These are phyloP conservation scores for Pneumocystis wakefieldiae DNA, from an alignment of 1,139 yeast genomes.

Conservation along the genomic window DNA sequence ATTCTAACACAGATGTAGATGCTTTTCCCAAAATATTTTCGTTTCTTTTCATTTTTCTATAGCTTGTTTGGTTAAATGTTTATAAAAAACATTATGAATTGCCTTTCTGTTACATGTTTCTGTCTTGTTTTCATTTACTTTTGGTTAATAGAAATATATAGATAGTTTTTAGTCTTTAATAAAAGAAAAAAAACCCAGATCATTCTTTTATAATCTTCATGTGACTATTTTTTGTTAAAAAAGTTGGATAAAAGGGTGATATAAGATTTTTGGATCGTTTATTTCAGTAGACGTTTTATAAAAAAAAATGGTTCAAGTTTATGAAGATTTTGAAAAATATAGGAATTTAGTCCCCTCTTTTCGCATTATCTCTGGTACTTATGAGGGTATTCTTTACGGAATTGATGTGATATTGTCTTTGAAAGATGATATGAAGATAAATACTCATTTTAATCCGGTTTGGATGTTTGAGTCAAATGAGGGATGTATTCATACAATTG, in stretches of 20 bases:
- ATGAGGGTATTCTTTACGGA: conserved; percentile 84
- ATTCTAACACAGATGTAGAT: neutral
- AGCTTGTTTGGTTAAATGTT: neutral
- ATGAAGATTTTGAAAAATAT: neutral
- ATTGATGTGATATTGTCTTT: conserved; percentile 42
- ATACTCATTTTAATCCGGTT: conserved; percentile 71
- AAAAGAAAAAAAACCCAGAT: neutral
- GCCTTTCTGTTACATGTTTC: neutral
- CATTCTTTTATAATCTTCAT: too few relatives aligned
- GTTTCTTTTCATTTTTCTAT: neutral
- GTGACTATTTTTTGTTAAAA: too few relatives aligned
- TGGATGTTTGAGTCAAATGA: conserved; percentile 94
- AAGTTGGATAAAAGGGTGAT: neutral
- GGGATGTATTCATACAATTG: conserved; percentile 70
- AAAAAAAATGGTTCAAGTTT: neutral
- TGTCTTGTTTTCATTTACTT: neutral
- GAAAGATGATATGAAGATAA: conserved; percentile 11
- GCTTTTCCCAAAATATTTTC: neutral
- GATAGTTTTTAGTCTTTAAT: neutral
- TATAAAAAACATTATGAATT: neutral
- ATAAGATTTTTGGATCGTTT: neutral
- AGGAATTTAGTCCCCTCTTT: conserved; percentile 24
- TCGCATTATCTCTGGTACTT: conserved; percentile 82
- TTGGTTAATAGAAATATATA: neutral
- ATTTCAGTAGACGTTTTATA: neutral